Evolutionary conservation across 1,284 basidiomycete genomes (phyloP).

Genomic region (Apiotrichum gracile): DNA sequence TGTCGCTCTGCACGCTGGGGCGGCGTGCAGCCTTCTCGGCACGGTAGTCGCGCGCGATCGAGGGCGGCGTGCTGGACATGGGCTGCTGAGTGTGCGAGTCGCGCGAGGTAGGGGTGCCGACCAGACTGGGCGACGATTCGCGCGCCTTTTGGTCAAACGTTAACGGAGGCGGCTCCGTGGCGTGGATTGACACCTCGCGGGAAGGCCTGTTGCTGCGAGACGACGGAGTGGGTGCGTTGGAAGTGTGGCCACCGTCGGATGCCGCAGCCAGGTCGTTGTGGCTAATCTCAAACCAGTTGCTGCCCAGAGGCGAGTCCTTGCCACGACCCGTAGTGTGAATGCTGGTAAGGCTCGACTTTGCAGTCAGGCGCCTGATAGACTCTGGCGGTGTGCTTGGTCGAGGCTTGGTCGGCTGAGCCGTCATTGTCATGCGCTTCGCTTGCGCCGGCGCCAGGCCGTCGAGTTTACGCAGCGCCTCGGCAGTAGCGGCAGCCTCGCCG

Average conservation of each 20-base stretch:
- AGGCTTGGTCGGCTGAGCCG: conserved; percentile 5
- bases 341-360: conserved; percentile 9
- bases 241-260: neutral
- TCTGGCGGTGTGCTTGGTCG: conserved; percentile 64
- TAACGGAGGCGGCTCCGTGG: conserved; percentile 12
- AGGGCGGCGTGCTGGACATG: conserved; percentile 54
- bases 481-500: conserved; percentile 67
- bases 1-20: conserved; percentile 72
- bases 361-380: neutral
- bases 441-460: conserved; percentile 79
- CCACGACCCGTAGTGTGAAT: conserved; percentile 1
- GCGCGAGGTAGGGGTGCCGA: conserved; percentile 50
- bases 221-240: neutral
- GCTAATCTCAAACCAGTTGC: conserved; percentile 30
- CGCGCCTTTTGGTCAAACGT: conserved; percentile 54
- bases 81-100: conserved; percentile 51
- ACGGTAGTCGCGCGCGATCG: conserved; percentile 57
- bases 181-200: conserved; percentile 1
- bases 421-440: conserved; percentile 27
- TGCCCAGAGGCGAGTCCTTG: conserved; percentile 25
- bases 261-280: neutral
- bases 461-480: conserved; percentile 84
- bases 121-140: conserved; percentile 80
- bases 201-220: neutral
- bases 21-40: conserved; percentile 25